Base-by-base conservation (phyloP, 805 yeast genomes). In the Candida pseudoglaebosa region DNA sequence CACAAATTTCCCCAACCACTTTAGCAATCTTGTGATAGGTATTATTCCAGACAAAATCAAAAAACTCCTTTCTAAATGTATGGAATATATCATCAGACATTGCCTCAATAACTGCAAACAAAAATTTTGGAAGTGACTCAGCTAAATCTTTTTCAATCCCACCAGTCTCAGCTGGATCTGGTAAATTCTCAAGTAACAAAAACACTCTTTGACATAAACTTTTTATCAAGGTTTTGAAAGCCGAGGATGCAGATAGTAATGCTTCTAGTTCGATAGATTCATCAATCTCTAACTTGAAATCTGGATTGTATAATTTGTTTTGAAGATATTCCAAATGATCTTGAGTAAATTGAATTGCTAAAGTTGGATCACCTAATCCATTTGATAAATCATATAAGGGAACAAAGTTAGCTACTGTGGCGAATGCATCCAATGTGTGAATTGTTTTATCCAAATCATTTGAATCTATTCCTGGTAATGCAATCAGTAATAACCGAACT, bases 401-500 rank as follows among this genome's bases (percentile, higher is more conserved):
- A 2, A 84, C 75, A 40, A 80, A 82, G 5, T 83, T 68, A 0
- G 88, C 81, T 17, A 82, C 75, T 0, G 86, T 70, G 8, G 86
- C 82, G 39, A 93, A 73, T 14, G 84, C 72, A 41, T 80, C 75
- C 29, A 90, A 61, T 0, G 95, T 75, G 37, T 78, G 73, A 12
- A 80, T 69, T 0, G 96, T 82, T 53, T 90, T 77, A 10, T 69
- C 71, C 35, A 88, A 70, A 58, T 93, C 99, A 55, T 90, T 93
- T 0, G 90, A 77, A 55, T 93, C 98, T 20, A 93, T 79, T 21
- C 93, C 96, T 0, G 89, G 85, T 5, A 89, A 57, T 2, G 82
- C 65, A 57, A 87, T 70, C 19, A 80, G 75, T 28, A 90, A 56
- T 12, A 93, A 65, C 38, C 95, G 76, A 0, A 95, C 78, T 9